Conservation (phyloP, 345 rosid species). For the Ceriops decandra region DNA sequence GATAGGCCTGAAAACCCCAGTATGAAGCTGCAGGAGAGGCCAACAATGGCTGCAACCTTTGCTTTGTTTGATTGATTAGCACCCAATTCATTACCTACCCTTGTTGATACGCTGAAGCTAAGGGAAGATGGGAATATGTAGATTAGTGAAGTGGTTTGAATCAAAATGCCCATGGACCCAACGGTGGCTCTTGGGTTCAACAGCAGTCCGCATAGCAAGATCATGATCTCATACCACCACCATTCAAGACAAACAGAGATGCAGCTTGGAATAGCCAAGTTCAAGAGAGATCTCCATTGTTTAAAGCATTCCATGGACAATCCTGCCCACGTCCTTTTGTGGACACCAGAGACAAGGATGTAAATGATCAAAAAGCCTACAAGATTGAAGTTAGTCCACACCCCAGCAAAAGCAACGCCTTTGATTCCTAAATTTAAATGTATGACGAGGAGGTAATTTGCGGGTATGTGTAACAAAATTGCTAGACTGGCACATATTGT, state of each 20-base stretch:
- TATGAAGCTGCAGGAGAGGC: conserved; percentile 51
- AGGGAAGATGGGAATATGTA: conserved; percentile 90
- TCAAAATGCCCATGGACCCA: conserved; percentile 86
- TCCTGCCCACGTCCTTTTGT: conserved; percentile 55
- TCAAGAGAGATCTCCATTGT: conserved; percentile 54
- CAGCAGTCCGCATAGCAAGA: conserved; percentile 64
- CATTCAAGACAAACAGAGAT: conserved; percentile 88
- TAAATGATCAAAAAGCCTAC: conserved; percentile 51
- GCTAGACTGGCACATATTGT: conserved; percentile 19
- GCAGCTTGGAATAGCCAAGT: conserved; percentile 76
- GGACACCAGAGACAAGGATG: conserved; percentile 45
- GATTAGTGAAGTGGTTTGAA: conserved; percentile 73
- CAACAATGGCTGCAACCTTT: conserved; percentile 50
- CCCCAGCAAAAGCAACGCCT: conserved; percentile 75
- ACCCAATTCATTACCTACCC: conserved; percentile 79
- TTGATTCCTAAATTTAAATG: conserved; percentile 56
- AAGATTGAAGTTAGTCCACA: conserved; percentile 64
- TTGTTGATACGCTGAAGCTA: conserved; percentile 66
- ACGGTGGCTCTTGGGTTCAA: conserved; percentile 71
- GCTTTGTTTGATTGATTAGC: conserved; percentile 59
- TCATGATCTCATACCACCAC: conserved; percentile 99
- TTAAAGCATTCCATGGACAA: conserved; percentile 49
- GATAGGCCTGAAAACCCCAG: conserved; percentile 52
- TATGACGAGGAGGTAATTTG: conserved; percentile 38
- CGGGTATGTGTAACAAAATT: conserved; percentile 23